Evolutionary conservation across 1,139 yeast species (phyloP), one percentile per base, ranked within the genome.

Genomic region (Hyphopichia fennica): DNA sequence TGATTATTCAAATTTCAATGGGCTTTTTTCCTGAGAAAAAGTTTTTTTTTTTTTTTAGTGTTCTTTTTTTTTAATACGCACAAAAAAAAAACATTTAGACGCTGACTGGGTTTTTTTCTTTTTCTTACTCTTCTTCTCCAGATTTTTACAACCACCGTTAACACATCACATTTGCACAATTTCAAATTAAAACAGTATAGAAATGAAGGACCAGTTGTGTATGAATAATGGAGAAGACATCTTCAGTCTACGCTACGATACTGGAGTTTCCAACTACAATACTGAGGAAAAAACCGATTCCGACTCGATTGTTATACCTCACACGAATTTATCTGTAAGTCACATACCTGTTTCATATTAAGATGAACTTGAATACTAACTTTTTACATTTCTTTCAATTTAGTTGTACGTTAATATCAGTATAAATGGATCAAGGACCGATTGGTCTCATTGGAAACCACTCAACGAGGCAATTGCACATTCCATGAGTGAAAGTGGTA

Each of bases 401-500:
- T n/a, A 37, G 39, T n/a, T 37, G 6, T 37, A 20, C 16, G 19
- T 37, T 8, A 30, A 37, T 20, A 18, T 37, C 9, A 37, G 30
- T 10, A 30, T 37, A 29, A 37, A 37, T 22, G 39, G 39, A 1
- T 18, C 6, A 3, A 19, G 20, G 2, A 30, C 29, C 3, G 30
- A 30, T n/a, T 18, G 16, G 27, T 6, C 4, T n/a, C 25, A n/a
- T 9, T 33, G 13, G 18, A 23, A 14, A n/a, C n/a, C 10, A 14
- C 33, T 35, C 22, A 27, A 27, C 18, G 33, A 28, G 10, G 38
- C 33, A 4, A 35, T 35, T 20, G 25, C 35, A 5, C 35, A 17
- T 4, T 33, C 36, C 13, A 8, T 38, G 31, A 20, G 13, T 19
- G 34, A 42, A 9, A 35, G 53, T 10, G 32, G 40, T 3, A 35